Evolutionary conservation across 768 basidiomycete species (phyloP).

Genomic region (Naganishia randhawae): DNA sequence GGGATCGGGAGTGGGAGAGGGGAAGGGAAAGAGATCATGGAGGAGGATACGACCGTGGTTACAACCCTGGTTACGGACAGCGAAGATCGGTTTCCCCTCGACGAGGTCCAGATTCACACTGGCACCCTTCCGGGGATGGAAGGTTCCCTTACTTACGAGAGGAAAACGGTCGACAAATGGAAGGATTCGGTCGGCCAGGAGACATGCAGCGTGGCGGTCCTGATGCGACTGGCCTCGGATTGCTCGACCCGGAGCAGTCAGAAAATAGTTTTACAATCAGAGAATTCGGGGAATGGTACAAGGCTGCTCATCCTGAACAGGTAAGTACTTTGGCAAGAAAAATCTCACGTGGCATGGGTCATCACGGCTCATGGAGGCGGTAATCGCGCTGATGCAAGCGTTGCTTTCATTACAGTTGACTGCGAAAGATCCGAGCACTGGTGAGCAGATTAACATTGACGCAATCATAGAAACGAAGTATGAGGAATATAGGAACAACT

Average conservation of each 20-base stretch:
- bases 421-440: conserved; percentile 2
- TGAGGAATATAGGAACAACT: conserved; percentile 93
- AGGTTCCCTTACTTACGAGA: conserved; percentile 6
- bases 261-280: neutral
- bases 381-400: neutral
- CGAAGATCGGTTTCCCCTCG: neutral
- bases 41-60: conserved; percentile 12
- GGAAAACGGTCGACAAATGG: neutral
- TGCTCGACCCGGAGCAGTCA: neutral
- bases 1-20: conserved; percentile 12
- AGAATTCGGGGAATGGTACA: conserved; percentile 5
- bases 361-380: neutral
- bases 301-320: neutral
- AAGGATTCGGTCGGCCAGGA: conserved; percentile 8
- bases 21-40: conserved; percentile 11
- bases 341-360: neutral
- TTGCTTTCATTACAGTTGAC: neutral
- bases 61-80: conserved; percentile 1
- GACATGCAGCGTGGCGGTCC: neutral
- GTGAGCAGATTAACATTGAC: neutral
- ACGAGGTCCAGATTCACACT: conserved; percentile 2
- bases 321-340: neutral
- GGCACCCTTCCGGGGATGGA: neutral
- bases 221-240: neutral
- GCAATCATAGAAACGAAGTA: conserved; percentile 56